A percentile compares a stretch with the other conserved stretches of the same genome.
Evolutionary conservation across 129 eudicot species (phyloP).

Genomic region (Glebionis coronaria): DNA sequence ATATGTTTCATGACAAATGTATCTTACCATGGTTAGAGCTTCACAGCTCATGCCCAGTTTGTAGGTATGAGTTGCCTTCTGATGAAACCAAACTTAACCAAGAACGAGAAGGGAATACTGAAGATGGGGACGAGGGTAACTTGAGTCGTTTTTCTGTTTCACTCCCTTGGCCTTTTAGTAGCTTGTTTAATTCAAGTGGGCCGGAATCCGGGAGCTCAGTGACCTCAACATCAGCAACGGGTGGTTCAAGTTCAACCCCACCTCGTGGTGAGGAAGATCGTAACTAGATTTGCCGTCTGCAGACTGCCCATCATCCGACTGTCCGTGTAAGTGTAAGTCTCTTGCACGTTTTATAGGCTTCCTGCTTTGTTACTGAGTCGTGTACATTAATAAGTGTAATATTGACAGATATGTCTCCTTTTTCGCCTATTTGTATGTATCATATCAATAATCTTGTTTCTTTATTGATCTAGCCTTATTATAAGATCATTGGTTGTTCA

Average conservation of each 20-base stretch:
- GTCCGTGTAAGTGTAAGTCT: constrained; percentile 19
- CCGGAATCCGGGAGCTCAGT: constrained; percentile 29
- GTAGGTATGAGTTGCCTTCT: constrained; percentile 69
- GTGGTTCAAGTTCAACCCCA: constrained; percentile 15
- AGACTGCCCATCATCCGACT: too few relatives aligned
- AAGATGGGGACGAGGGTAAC: constrained; percentile 7
- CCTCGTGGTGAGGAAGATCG: constrained; percentile 23
- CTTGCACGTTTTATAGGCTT: constrained; percentile 4
- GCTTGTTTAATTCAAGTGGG: constrained; percentile 50
- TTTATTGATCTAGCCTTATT: constrained; percentile 2
- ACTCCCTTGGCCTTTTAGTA: constrained; percentile 77
- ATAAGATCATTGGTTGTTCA: constrained; percentile 7
- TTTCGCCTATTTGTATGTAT: constrained; percentile 10
- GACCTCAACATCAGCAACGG: constrained; percentile 25
- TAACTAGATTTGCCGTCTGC: constrained; percentile 12
- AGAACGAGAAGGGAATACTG: constrained; percentile 21
- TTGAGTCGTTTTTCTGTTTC: constrained; percentile 45
- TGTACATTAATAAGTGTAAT: constrained; percentile 35
- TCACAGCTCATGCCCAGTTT: constrained; percentile 89
- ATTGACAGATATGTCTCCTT: constrained; percentile 25
- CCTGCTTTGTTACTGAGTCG: constrained; percentile 25
- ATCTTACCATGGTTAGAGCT: constrained; percentile 91
- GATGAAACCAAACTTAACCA: constrained; percentile 55
- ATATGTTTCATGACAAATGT: constrained; percentile 73
- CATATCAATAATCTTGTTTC: constrained; percentile 6